phyloP scores from a whole-genome alignment of 306 rosid species.

The Cicer cuneatum region DNA sequence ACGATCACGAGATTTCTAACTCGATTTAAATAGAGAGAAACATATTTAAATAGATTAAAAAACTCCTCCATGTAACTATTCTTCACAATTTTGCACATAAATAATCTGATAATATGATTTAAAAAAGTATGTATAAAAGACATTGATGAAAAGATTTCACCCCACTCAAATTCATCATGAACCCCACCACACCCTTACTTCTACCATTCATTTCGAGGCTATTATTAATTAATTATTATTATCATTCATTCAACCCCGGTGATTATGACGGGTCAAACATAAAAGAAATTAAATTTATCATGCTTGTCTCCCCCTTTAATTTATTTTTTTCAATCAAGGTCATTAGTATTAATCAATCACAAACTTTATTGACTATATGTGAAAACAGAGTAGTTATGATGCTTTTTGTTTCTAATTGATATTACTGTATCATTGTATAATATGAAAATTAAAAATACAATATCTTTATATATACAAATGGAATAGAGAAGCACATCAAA shows the following conservation, averaged over 20 bases:
- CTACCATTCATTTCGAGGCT: constrained; percentile 40
- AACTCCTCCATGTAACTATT: too few species aligned
- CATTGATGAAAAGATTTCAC: constrained; percentile 44
- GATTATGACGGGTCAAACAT: constrained; percentile 53
- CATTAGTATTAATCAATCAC: constrained; percentile 35
- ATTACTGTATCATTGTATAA: too few species aligned
- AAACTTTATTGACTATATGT: constrained; percentile 4
- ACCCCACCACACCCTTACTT: constrained; percentile 48
- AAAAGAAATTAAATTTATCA: constrained; percentile 22
- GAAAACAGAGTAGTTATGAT: constrained; percentile 32
- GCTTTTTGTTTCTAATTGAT: background rate
- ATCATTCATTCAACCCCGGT: constrained; percentile 35
- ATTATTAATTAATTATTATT: background rate
- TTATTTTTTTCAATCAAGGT: background rate
- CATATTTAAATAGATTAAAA: too few species aligned
- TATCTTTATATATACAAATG: too few species aligned
- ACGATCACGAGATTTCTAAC: too few species aligned
- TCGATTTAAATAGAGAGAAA: too few species aligned
- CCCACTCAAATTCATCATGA: constrained; percentile 45
- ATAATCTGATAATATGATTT: too few species aligned
- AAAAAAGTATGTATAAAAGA: background rate
- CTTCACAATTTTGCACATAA: too few species aligned
- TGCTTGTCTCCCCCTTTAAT: constrained; percentile 3
- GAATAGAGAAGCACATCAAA: too few species aligned
- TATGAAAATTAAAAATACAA: too few species aligned